Evolutionary conservation across 208 protist species (phyloP), one percentile per base, ranked within the genome.

Genomic region (Leishmania amazonensis): DNA sequence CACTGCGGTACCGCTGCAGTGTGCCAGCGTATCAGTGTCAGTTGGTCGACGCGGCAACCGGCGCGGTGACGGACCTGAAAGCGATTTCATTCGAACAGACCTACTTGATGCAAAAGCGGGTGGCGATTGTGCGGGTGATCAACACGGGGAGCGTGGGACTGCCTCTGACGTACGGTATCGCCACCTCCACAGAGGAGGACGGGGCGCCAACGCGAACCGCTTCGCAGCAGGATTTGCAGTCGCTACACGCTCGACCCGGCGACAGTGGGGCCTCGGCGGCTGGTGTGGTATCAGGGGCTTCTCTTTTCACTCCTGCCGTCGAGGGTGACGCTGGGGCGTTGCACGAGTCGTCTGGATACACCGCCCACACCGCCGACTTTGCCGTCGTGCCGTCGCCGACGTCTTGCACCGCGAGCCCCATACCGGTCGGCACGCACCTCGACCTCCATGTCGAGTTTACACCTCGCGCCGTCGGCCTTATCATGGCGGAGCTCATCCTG

Each of bases 51-150:
- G 9, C 64, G 15, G 58, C 71, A 5, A 64, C 57, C 3, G 53
- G 72, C 3, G 42, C 42, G n/a, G 3, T 40, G 72, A 82, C 67
- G 9, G 75, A 80, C 3, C n/a, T 84, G 47, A 76, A 51, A 4
- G 60, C 47, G 40, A 90, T 99, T 13, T 74, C 72, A 4, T 99
- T 99, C 77, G 79, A 86, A 13, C 83, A 85, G 42, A 99, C 98
- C 45, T 98, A 99, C 81, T 96, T 99, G 81, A 99, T 99, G 85
- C 97, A 99, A 89, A 88, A 87, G 54, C 88, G 97, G 19, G 85
- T 89, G 9, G 85, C 91, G 8, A 79, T 83, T 11, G 81, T 99
- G 64, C 88, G 90, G 6, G 38, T 99, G 40, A 88, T 62, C 71
- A 99, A 99, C 89, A 97, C 90, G 3, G 91, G 97, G 49, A 76